Conservation (phyloP, 2,329 filamentous ascomycete species). For the Microsporum canis region DNA sequence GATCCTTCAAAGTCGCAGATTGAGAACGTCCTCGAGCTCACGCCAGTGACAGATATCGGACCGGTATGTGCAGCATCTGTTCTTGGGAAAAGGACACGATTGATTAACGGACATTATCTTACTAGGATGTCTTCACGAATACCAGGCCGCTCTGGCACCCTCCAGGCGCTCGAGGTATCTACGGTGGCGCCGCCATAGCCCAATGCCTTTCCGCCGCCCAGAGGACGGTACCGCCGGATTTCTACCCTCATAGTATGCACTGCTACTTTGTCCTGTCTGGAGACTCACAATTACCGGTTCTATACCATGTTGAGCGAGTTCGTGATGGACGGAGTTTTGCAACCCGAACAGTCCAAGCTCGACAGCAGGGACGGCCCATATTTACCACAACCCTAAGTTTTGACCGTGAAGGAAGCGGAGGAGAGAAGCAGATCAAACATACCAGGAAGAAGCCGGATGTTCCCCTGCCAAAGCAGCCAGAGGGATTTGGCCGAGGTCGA, state of each 20-base stretch:
- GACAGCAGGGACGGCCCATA: conserved; percentile 77
- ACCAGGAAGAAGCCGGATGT: conserved; percentile 49
- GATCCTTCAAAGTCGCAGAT: conserved; percentile 66
- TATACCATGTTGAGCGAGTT: conserved; percentile 91
- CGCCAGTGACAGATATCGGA: conserved; percentile 49
- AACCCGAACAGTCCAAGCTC: conserved; percentile 89
- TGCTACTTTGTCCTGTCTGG: conserved; percentile 97
- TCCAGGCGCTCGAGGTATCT: conserved; percentile 82
- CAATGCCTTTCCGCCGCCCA: conserved; percentile 83
- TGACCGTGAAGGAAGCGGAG: conserved; percentile 48
- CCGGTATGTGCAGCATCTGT: conserved; percentile 45
- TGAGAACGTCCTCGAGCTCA: conserved; percentile 80
- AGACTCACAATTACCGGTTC: conserved; percentile 68
- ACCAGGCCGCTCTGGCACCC: conserved; percentile 86
- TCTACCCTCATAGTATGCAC: conserved; percentile 90
- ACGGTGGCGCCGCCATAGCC: conserved; percentile 83
- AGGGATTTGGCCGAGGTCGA: conserved; percentile 20
- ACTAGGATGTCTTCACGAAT: conserved; percentile 88
- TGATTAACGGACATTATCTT: background rate
- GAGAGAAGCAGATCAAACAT: conserved; percentile 52
- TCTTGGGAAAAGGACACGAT: background rate
- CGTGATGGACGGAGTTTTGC: conserved; percentile 82
- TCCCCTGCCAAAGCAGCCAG: conserved; percentile 33
- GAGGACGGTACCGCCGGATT: conserved; percentile 66
- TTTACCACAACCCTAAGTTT: conserved; percentile 95